A percentile compares a stretch with the other conserved stretches of the same genome.
Evolutionary conservation across 306 rosid species (phyloP).

Genomic region (Quillaja saponaria): DNA sequence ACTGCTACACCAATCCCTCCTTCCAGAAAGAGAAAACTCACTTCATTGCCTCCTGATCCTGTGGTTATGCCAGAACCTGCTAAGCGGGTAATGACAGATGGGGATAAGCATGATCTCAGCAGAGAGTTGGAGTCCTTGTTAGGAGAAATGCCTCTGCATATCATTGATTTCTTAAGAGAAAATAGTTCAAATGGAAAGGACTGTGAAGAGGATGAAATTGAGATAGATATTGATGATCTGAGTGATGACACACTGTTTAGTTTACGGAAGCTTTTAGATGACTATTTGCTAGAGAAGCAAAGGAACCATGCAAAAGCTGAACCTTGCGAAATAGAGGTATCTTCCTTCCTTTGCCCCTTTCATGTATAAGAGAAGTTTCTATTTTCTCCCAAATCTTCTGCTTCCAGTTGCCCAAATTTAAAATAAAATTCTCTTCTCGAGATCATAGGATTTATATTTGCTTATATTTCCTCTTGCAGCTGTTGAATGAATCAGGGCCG

Average conservation of each 20-base stretch:
- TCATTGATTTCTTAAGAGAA: conserved; percentile 71
- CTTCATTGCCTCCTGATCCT: conserved; percentile 47
- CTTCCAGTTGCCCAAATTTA: neutral
- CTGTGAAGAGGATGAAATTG: conserved; percentile 76
- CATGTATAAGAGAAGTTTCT: too few species aligned
- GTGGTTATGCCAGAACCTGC: conserved; percentile 44
- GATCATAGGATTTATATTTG: too few species aligned
- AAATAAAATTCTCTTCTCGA: too few species aligned
- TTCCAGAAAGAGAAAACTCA: conserved; percentile 61
- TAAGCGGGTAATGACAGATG: conserved; percentile 57
- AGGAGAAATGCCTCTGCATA: conserved; percentile 67
- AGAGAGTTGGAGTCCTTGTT: conserved; percentile 68
- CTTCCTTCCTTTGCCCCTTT: too few species aligned
- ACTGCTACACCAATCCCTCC: conserved; percentile 46
- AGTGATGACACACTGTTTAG: conserved; percentile 68
- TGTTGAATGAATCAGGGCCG: too few species aligned
- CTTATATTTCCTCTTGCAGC: too few species aligned
- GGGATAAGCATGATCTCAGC: conserved; percentile 61
- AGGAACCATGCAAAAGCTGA: conserved; percentile 50
- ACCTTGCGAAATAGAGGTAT: conserved; percentile 80
- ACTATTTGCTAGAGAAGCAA: conserved; percentile 54
- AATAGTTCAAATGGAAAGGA: conserved; percentile 67
- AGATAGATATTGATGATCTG: conserved; percentile 77
- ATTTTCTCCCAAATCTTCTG: conserved; percentile 2
- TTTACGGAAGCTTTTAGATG: conserved; percentile 66